These are phyloP conservation scores for Scolecobasidium constrictum DNA, from an alignment of 2,329 filamentous ascomycete species.

Conservation along the genomic window DNA sequence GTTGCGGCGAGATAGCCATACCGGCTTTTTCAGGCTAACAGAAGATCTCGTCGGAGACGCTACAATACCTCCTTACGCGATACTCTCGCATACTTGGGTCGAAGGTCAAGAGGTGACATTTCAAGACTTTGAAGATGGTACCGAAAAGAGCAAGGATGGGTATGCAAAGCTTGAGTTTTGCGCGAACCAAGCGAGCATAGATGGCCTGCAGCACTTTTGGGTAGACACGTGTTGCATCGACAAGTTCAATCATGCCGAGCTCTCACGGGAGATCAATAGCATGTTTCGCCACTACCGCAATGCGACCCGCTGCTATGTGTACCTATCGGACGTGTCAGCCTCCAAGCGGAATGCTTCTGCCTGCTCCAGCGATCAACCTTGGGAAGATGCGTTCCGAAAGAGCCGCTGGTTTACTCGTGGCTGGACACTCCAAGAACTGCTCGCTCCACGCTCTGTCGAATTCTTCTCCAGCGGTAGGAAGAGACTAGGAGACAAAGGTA, in stretches of 20 bases:
- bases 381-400: constrained; percentile 12
- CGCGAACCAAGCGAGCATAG: constrained; percentile 4
- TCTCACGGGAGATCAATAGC: constrained; percentile 6
- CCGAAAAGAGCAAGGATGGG: constrained; percentile 10
- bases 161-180: constrained; percentile 11
- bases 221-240: constrained; percentile 10
- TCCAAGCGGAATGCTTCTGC: too few species aligned
- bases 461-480: constrained; percentile 9
- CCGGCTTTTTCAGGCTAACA: background rate
- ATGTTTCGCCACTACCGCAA: constrained; percentile 9
- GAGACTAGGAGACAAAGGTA: constrained; percentile 5
- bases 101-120: constrained; percentile 8
- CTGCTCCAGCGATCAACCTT: background rate
- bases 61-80: constrained; percentile 10
- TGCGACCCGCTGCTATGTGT: constrained; percentile 6
- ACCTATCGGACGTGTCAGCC: constrained; percentile 9
- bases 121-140: constrained; percentile 7
- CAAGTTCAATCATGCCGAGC: constrained; percentile 5
- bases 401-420: too few species aligned
- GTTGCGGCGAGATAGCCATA: background rate
- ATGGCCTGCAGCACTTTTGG: background rate
- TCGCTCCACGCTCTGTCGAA: constrained; percentile 6
- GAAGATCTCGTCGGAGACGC: background rate
- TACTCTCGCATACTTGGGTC: constrained; percentile 12
- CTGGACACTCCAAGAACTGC: too few species aligned